Conservation (phyloP, 257 asterid species). For the Capsicum pubescens region DNA sequence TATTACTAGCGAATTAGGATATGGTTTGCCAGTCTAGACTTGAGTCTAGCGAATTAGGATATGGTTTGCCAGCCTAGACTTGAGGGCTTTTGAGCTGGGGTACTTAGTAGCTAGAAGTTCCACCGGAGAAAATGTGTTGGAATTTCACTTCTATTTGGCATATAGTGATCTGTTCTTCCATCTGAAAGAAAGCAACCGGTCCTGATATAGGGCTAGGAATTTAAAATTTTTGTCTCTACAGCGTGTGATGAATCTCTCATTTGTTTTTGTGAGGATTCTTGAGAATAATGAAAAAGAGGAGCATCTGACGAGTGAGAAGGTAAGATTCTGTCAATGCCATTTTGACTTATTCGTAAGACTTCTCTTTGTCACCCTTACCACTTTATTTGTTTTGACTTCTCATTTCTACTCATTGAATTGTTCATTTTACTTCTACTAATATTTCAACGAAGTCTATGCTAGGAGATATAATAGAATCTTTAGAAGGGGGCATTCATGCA, state of each 20-base stretch:
- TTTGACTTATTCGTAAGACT: background rate
- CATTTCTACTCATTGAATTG: background rate
- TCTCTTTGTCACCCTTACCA: background rate
- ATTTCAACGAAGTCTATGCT: background rate
- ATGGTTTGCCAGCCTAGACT: slow-evolving; percentile 17
- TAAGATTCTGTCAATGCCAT: background rate
- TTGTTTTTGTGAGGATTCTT: slow-evolving; percentile 11
- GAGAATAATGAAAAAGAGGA: background rate
- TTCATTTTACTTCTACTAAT: background rate
- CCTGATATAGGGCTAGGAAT: too few relatives aligned
- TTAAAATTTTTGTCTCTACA: too few relatives aligned
- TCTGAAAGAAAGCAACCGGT: background rate
- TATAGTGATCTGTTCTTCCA: background rate
- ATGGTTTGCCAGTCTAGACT: slow-evolving; percentile 15
- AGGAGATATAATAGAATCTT: background rate
- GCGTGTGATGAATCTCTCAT: background rate
- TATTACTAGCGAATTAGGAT: background rate
- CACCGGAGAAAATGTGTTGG: background rate
- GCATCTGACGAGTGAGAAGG: background rate
- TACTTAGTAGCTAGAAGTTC: background rate
- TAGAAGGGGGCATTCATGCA: background rate
- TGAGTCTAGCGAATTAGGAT: background rate
- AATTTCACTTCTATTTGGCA: background rate
- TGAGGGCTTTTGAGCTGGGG: slow-evolving; percentile 2
- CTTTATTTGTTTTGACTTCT: background rate